A percentile compares a stretch with the other conserved stretches of the same genome.
Evolutionary conservation across 352 stramenopile species (phyloP).

Genomic region (Thalassiosira mediterranea): DNA sequence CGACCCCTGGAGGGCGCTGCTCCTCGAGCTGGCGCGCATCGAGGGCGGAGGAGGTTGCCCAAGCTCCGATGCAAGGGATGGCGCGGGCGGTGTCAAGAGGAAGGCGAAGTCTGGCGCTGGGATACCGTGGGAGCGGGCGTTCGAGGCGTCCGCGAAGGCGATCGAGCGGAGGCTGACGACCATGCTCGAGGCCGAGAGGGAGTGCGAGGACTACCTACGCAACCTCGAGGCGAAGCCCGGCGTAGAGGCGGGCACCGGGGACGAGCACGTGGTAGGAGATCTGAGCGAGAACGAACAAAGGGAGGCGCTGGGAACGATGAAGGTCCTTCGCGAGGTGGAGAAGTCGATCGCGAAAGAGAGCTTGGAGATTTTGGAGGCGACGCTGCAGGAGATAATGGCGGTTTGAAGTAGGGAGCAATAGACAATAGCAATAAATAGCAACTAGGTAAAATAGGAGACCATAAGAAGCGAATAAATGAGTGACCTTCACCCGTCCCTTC

Average conservation of each 20-base stretch:
- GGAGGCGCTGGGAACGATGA: conserved; percentile 13
- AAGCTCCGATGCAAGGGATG: neutral
- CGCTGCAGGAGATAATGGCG: too few relatives aligned
- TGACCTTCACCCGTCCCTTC: too few relatives aligned
- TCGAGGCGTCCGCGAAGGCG: neutral
- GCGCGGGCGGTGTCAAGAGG: neutral
- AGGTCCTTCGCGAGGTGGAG: conserved; percentile 23
- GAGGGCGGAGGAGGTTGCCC: neutral
- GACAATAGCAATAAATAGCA: too few relatives aligned
- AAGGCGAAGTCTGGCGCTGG: too few relatives aligned
- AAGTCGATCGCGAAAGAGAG: conserved; percentile 16
- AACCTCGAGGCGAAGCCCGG: too few relatives aligned
- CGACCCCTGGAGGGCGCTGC: conserved; percentile 35
- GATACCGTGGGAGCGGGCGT: neutral
- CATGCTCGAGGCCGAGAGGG: neutral
- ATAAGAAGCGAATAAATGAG: too few relatives aligned
- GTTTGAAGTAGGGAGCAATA: too few relatives aligned
- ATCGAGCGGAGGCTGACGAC: neutral
- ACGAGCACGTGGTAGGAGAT: too few relatives aligned
- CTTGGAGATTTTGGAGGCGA: conserved; percentile 19
- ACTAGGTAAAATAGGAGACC: too few relatives aligned
- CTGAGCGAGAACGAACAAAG: conserved; percentile 2
- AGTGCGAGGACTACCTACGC: neutral
- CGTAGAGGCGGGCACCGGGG: too few relatives aligned
- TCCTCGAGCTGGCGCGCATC: neutral